These are phyloP conservation scores for Corynespora cassiicola DNA, from an alignment of 2,329 filamentous ascomycete genomes.

Conservation along the genomic window DNA sequence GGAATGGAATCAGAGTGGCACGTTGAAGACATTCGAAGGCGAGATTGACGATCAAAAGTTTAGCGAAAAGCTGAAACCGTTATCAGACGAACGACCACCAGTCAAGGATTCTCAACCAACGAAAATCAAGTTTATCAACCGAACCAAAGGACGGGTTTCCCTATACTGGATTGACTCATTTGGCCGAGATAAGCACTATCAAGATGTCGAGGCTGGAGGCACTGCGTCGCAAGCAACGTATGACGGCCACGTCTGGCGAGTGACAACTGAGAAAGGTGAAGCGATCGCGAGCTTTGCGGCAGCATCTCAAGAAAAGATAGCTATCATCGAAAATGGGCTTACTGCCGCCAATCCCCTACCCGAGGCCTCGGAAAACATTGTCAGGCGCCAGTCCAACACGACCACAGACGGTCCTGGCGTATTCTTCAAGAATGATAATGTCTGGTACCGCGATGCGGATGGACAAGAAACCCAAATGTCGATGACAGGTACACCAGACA, in stretches of 20 bases:
- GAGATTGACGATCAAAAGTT: conserved; percentile 6
- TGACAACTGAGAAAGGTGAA: conserved; percentile 5
- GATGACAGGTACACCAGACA: conserved; percentile 23
- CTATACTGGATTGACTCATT: conserved; percentile 19
- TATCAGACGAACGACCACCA: conserved; percentile 6
- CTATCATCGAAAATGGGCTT: conserved; percentile 16
- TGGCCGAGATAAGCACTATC: conserved; percentile 13
- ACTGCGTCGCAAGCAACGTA: conserved; percentile 11
- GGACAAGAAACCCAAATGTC: conserved; percentile 24
- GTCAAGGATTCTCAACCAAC: conserved; percentile 6
- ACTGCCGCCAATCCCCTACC: conserved; percentile 5
- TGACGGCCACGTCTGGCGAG: conserved; percentile 22
- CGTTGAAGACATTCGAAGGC: conserved; percentile 10
- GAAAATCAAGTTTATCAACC: conserved; percentile 13
- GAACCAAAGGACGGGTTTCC: conserved; percentile 4
- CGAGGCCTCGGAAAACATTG: conserved; percentile 6
- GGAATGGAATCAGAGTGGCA: conserved; percentile 15
- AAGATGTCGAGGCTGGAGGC: conserved; percentile 12
- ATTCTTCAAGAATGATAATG: conserved; percentile 28
- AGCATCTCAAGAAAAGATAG: conserved; percentile 5
- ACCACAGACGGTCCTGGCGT: conserved; percentile 9
- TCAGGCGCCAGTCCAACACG: conserved; percentile 17
- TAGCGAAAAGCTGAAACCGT: conserved; percentile 8
- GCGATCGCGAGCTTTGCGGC: conserved; percentile 17
- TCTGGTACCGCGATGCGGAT: conserved; percentile 23